Evolutionary conservation across 768 basidiomycete genomes (phyloP).

Genomic region (Holtermannia corniformis): DNA sequence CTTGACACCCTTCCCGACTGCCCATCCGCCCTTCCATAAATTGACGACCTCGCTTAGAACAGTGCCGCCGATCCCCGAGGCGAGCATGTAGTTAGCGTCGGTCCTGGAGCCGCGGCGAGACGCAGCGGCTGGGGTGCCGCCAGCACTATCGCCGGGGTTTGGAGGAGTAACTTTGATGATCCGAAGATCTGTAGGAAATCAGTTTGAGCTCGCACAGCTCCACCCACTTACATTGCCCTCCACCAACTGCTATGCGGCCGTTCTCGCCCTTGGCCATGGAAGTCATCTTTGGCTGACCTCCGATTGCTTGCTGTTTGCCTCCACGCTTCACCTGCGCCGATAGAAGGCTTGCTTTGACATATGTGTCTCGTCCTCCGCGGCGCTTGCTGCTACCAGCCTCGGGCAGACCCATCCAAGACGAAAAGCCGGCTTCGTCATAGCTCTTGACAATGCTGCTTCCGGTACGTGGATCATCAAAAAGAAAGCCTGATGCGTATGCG

Average conservation of each 20-base stretch:
- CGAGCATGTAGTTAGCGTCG: constrained; percentile 9
- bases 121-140: constrained; percentile 7
- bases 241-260: constrained; percentile 31
- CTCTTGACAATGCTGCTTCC: constrained; percentile 6
- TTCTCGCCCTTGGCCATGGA: constrained; percentile 34
- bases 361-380: background rate
- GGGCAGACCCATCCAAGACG: constrained; percentile 16
- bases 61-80: constrained; percentile 26
- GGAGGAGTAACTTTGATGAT: constrained; percentile 18
- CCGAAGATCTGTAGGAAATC: constrained; percentile 19
- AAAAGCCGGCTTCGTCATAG: background rate
- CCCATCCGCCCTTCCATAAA: constrained; percentile 34
- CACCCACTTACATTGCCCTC: constrained; percentile 32
- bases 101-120: background rate
- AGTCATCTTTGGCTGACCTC: constrained; percentile 9
- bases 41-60: constrained; percentile 31
- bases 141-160: constrained; percentile 1
- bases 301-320: constrained; percentile 9
- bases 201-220: background rate
- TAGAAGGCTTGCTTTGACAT: background rate
- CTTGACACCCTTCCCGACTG: constrained; percentile 31
- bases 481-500: constrained; percentile 6
- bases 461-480: constrained; percentile 1
- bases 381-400: constrained; percentile 9
- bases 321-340: constrained; percentile 5